Evolutionary conservation across 768 basidiomycete genomes (phyloP), one percentile per base, ranked within the genome.

Genomic region (Hydnum rufescens): DNA sequence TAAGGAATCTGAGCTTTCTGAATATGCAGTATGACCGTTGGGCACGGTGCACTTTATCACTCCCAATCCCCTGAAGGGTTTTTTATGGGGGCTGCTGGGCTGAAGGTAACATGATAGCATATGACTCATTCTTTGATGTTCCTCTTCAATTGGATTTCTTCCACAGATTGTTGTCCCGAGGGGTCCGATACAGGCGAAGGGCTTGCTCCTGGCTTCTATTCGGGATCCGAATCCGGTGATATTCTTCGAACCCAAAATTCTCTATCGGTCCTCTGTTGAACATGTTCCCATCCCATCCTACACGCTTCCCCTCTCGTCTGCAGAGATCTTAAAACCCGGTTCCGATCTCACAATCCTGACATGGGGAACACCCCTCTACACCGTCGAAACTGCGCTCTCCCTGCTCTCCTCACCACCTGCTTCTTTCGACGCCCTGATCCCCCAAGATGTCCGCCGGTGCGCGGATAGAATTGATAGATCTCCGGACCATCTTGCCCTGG

Each of bases 41-140:
- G 67, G 8, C 90, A 96, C 61, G 90, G 90, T 42, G 90, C 82
- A 23, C 65, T 92, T 53, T 96, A 95, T 62, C 90, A 96, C 61
- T 92, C 87, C 4, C 90, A 96, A 65, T 88, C 85, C 53, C 90
- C 90, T 3, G 92, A 96, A 65, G 88, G 83, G 0, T 96, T 80
- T 67, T 96, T 96, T 64, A 74, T 93, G 70, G 89, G 82, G 31
- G 89, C 86, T 4, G 69, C 86, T 0, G 90, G 90, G 0, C 62
- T 96, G 39, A 95, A 95, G 72, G 88, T 84, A 53, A 13, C 55
- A 32, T 29, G 8, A 34, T 23, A 30, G 32, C 44, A 47, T 25
- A 8, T 8, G 8, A 8, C 44, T 8, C 8, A 28, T 47, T 47
- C 25, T 47, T 28, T 26, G 8, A 1, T 26, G 42, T 44, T 36